Conservation (phyloP, 2,329 filamentous ascomycete species). For the Aspergillus fischeri region DNA sequence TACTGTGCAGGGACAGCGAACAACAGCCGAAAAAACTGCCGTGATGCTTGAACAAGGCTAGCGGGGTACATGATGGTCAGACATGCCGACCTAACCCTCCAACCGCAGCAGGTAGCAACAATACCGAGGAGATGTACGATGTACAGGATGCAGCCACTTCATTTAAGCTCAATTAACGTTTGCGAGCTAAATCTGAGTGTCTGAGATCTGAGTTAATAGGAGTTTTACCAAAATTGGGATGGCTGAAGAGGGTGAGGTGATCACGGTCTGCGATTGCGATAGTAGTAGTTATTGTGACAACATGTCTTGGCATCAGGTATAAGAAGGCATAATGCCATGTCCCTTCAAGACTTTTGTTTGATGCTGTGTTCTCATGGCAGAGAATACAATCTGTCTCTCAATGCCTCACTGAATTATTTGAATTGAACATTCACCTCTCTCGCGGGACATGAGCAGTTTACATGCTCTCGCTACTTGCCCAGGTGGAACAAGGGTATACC, state of each 20-base stretch:
- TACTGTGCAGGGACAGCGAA: too few relatives aligned
- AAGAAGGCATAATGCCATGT: constrained; percentile 9
- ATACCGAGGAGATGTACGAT: neutral
- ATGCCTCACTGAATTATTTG: neutral
- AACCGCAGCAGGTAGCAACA: neutral
- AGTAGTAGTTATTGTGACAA: constrained; percentile 12
- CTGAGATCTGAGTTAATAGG: neutral
- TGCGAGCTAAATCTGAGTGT: constrained; percentile 15
- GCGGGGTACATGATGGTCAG: constrained; percentile 10
- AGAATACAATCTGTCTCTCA: too few relatives aligned
- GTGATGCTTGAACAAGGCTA: constrained; percentile 17
- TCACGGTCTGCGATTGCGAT: constrained; percentile 29
- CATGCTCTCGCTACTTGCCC: too few relatives aligned
- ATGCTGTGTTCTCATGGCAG: too few relatives aligned
- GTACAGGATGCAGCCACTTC: neutral
- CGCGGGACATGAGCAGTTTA: too few relatives aligned
- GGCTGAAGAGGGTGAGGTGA: constrained; percentile 27
- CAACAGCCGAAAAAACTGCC: constrained; percentile 31
- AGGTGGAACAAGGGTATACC: too few relatives aligned
- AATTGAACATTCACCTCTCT: too few relatives aligned
- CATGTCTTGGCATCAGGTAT: constrained; percentile 18
- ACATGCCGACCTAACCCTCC: constrained; percentile 7
- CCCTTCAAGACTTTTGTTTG: neutral
- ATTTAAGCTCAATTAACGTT: constrained; percentile 22
- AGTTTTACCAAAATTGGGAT: constrained; percentile 14